Percentiles rank a stretch among this genome's conserved stretches.
phyloP scores from a whole-genome alignment of 352 stramenopile genomes.

The Globisporangium iwayamae region DNA sequence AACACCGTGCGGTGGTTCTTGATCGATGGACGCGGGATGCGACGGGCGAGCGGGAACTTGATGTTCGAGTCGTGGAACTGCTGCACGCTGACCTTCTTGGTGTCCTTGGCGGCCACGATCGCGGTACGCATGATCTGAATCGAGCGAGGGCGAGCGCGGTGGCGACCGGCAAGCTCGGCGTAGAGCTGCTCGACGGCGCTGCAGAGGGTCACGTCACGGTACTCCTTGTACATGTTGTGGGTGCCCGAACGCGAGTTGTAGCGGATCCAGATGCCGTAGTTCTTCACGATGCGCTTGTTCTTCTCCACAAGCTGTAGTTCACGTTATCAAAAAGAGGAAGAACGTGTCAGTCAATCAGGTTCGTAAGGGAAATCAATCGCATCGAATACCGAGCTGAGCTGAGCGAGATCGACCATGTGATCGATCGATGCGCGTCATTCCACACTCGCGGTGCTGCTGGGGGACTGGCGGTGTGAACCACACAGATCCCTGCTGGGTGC shows the following conservation, averaged over 20 bases:
- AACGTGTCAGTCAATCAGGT: background rate
- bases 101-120: constrained; percentile 94
- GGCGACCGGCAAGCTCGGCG: constrained; percentile 97
- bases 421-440: background rate
- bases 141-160: constrained; percentile 95
- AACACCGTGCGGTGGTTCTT: constrained; percentile 97
- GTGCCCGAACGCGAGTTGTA: constrained; percentile 99
- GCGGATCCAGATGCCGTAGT: constrained; percentile 99
- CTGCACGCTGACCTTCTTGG: constrained; percentile 95
- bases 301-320: constrained; percentile 93
- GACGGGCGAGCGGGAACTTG: constrained; percentile 98
- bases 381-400: background rate
- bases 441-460: constrained; percentile 2
- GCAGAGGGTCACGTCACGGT: constrained; percentile 97
- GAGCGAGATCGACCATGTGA: background rate
- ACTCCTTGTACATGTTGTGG: constrained; percentile 99
- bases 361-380: background rate
- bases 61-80: constrained; percentile 97
- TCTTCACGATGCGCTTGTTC: constrained; percentile 98
- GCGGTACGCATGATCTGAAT: constrained; percentile 99
- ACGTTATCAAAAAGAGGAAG: background rate
- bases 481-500: background rate
- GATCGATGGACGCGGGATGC: constrained; percentile 88
- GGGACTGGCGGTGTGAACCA: background rate
- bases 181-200: constrained; percentile 99